Evolutionary conservation across 2,329 filamentous ascomycete species (phyloP), one percentile per base, ranked within the genome.

Genomic region (Aspergillus novoparasiticus): DNA sequence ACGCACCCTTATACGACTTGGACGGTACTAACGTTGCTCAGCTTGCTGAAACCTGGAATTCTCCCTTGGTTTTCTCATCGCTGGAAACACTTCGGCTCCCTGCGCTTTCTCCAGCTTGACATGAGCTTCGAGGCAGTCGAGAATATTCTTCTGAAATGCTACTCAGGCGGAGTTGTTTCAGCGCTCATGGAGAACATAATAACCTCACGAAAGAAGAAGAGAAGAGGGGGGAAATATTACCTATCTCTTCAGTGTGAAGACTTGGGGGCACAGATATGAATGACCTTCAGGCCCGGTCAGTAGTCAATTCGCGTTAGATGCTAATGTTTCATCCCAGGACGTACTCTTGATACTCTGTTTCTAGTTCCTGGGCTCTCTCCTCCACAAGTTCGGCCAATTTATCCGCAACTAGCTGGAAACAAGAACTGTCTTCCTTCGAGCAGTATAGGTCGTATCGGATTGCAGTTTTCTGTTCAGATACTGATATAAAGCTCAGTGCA

Each of bases 381-480:
- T 64, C 55, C 0, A 71, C 19, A 0, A 55, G 21, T 16, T 28
- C 57, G 8, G 55, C 43, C 2, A 71, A 14, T 4, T 21, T 39
- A 9, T 58, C 36, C 11, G 55, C 30, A 4, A 56, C 34, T 1
- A 36, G 19, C 28, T 6, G 28, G 4, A 28, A 41, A 3, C 12
- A 3, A 34, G 54, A 9, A 63, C 28, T 2, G 4, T 34, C 36
- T 14, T 50, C 11, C 58, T 64, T 8, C 51, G 3, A 30, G 4
- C 61, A 41, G 48, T 75, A 76, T 2, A 77, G 26, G 41, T 78
- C 76, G 53, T 72, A 76, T 57, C 75, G 72, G n/a, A 78, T 48
- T 1, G 66, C 56, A 0, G 74, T 75, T 39, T 55, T 72, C 6
- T 58, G 61, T 48, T 71, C 70, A 1, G 72, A 72, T 0, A 64